Conservation (phyloP, 1,139 yeast species). For the Yamadazyma sp. region DNA sequence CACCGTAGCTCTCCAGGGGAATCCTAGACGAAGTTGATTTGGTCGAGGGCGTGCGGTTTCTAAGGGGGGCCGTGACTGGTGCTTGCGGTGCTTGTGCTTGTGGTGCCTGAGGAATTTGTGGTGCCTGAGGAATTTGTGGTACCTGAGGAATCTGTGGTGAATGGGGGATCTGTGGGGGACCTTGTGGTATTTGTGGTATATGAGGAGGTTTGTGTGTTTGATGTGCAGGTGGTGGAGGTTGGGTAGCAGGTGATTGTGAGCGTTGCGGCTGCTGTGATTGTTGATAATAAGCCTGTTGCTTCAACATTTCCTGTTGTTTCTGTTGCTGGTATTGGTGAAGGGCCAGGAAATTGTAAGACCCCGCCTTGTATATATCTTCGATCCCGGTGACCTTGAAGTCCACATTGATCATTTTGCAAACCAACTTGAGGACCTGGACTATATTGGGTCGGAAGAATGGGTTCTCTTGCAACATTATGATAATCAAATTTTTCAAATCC, state of each 20-base stretch:
- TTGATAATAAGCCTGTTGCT: constrained; percentile 25
- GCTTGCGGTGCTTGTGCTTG: not conserved
- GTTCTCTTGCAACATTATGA: constrained; percentile 77
- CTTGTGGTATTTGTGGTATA: not conserved
- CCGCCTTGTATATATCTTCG: constrained; percentile 40
- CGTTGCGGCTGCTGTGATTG: constrained; percentile 6
- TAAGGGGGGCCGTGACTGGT: not conserved
- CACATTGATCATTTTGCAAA: constrained; percentile 31
- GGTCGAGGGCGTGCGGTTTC: not conserved
- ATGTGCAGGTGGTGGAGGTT: not conserved
- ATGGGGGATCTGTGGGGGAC: not conserved
- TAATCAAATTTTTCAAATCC: constrained; percentile 67
- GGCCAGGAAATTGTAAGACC: constrained; percentile 46
- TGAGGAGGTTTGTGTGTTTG: not conserved
- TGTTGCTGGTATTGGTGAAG: constrained; percentile 46
- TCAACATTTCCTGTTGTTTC: constrained; percentile 35
- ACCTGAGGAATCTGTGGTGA: not conserved
- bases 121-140: not conserved
- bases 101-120: not conserved
- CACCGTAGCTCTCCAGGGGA: not conserved
- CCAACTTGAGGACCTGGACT: constrained; percentile 56
- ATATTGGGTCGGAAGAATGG: constrained; percentile 86
- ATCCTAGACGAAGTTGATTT: not conserved
- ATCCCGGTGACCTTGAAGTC: constrained; percentile 29
- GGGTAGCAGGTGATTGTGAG: not conserved